Conservation (phyloP, 129 eudicot species). For the Tagetes erecta region DNA sequence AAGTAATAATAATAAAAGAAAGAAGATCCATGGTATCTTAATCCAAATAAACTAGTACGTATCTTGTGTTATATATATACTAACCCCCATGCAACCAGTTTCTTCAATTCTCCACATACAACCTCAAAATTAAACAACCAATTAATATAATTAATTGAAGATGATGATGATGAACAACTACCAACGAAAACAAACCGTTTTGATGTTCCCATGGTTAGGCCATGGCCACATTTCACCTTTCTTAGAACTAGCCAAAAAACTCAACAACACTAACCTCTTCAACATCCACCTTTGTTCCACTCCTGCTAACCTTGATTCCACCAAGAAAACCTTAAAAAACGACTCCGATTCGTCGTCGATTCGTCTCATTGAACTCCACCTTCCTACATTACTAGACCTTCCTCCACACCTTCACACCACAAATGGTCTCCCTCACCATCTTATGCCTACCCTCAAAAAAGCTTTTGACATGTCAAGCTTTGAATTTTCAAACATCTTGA, state of each 20-base stretch:
- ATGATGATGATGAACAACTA: constrained; percentile 3
- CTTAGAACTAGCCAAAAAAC: constrained; percentile 37
- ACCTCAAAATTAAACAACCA: background rate
- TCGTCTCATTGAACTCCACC: constrained; percentile 17
- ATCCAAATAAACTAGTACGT: constrained; percentile 6
- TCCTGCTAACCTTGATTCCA: constrained; percentile 29
- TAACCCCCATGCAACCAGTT: background rate
- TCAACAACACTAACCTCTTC: constrained; percentile 23
- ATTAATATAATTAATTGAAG: background rate
- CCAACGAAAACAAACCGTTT: constrained; percentile 7
- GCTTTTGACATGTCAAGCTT: constrained; percentile 31
- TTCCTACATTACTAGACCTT: background rate
- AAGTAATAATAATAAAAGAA: background rate
- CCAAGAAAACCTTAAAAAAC: background rate
- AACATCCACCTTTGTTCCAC: constrained; percentile 40
- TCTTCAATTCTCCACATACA: background rate
- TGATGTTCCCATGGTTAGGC: constrained; percentile 36
- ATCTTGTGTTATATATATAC: constrained; percentile 3
- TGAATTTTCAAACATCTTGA: constrained; percentile 17
- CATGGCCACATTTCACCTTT: constrained; percentile 44
- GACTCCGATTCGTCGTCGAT: background rate
- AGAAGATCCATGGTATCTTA: background rate
- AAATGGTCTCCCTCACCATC: constrained; percentile 38
- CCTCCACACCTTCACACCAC: constrained; percentile 30
- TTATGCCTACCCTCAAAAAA: constrained; percentile 36